phyloP scores from a whole-genome alignment of 2,329 filamentous ascomycete genomes.

The Anthostomella pinea region DNA sequence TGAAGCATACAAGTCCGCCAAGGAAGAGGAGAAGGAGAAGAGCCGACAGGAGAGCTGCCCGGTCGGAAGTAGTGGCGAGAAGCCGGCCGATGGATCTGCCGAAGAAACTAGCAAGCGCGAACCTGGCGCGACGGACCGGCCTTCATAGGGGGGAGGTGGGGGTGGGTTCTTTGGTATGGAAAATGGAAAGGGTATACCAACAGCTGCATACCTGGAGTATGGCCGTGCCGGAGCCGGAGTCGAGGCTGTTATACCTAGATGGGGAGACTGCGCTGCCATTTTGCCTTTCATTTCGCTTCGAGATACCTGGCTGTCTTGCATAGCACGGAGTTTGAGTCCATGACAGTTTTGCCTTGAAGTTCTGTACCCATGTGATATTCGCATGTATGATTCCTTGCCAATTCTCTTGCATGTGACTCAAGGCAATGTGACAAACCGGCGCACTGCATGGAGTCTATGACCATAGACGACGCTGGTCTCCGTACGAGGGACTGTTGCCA shows the following conservation, averaged over 20 bases:
- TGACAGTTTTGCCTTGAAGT: no score
- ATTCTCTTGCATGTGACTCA: no score
- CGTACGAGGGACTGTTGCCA: no score
- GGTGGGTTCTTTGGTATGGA: no score
- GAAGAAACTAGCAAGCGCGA: neutral
- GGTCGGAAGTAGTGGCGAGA: conserved; percentile 7
- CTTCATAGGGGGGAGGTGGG: no score
- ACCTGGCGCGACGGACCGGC: no score
- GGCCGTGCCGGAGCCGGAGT: no score
- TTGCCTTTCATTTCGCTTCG: conserved; percentile 3
- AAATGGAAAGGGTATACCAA: no score
- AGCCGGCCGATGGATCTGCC: conserved; percentile 4
- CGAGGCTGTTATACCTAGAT: neutral
- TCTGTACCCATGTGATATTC: conserved; percentile 5
- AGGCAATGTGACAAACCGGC: no score
- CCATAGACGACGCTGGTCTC: no score
- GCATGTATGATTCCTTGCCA: conserved; percentile 1
- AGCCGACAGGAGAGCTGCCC: conserved; percentile 5
- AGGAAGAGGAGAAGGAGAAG: neutral
- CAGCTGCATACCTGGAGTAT: no score
- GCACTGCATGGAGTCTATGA: no score
- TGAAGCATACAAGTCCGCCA: neutral
- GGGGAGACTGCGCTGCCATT: conserved; percentile 2
- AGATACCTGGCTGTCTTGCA: conserved; percentile 17
- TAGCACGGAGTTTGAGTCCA: conserved; percentile 17